phyloP scores from a whole-genome alignment of 345 rosid species.

The Nasturtium officinale region DNA sequence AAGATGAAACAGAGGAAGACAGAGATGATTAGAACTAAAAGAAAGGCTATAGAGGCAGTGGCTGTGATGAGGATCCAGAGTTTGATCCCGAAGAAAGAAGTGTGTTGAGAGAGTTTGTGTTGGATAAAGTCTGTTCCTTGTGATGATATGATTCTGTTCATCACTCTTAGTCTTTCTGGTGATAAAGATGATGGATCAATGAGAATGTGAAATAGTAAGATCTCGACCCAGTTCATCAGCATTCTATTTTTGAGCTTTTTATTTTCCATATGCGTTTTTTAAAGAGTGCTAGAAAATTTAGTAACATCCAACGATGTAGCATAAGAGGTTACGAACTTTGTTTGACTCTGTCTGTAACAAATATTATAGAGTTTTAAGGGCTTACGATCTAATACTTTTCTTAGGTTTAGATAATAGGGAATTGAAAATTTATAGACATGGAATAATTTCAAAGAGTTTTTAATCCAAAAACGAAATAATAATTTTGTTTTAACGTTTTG shows the following conservation, averaged over 20 bases:
- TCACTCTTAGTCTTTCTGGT: constrained; percentile 24
- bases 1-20: constrained; percentile 43
- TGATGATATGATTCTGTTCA: constrained; percentile 40
- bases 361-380: constrained; percentile 13
- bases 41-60: constrained; percentile 31
- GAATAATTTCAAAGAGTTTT: not conserved
- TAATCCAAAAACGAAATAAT: too few relatives aligned
- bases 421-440: not conserved
- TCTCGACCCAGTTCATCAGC: constrained; percentile 17
- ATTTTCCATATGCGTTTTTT: not conserved
- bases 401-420: not conserved
- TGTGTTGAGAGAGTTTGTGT: constrained; percentile 47
- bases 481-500: too few relatives aligned
- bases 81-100: constrained; percentile 53
- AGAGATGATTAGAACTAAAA: constrained; percentile 38
- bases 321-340: constrained; percentile 32
- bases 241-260: constrained; percentile 8
- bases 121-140: constrained; percentile 34
- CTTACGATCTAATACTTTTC: not conserved
- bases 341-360: constrained; percentile 33
- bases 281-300: constrained; percentile 22
- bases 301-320: constrained; percentile 34
- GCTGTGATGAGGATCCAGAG: constrained; percentile 57
- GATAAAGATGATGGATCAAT: constrained; percentile 27
- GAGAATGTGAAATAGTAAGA: constrained; percentile 16